Percentiles rank a stretch among this genome's conserved stretches.
phyloP scores from a whole-genome alignment of 306 rosid species.

The Citrullus amarus region DNA sequence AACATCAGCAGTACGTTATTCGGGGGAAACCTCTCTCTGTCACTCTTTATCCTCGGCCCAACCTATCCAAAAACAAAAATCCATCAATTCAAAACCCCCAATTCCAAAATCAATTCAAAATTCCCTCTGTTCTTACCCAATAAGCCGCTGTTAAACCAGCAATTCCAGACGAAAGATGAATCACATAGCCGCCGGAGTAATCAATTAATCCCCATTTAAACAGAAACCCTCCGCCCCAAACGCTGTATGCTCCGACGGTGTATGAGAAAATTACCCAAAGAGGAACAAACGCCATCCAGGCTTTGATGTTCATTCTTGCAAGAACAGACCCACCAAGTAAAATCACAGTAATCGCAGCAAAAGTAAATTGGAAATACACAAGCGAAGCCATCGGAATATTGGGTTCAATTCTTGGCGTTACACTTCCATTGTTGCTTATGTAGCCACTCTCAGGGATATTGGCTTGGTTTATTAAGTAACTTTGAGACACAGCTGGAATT shows the following conservation, averaged over 20 bases:
- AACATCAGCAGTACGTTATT: slow-evolving; percentile 80
- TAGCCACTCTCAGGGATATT: slow-evolving; percentile 34
- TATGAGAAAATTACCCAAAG: slow-evolving; percentile 76
- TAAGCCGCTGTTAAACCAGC: slow-evolving; percentile 83
- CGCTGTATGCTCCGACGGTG: slow-evolving; percentile 75
- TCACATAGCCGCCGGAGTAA: slow-evolving; percentile 88
- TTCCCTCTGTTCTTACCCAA: slow-evolving; percentile 33
- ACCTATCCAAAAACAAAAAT: slow-evolving; percentile 22
- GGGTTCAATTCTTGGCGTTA: slow-evolving; percentile 18
- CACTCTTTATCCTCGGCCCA: slow-evolving; percentile 77
- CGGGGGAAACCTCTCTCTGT: slow-evolving; percentile 84
- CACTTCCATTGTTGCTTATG: neutral
- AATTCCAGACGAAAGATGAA: slow-evolving; percentile 79
- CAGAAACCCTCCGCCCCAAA: slow-evolving; percentile 91
- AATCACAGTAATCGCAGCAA: slow-evolving; percentile 72
- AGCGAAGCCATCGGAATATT: slow-evolving; percentile 65
- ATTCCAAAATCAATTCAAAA: neutral
- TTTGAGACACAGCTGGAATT: slow-evolving; percentile 48
- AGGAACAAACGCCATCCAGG: slow-evolving; percentile 97
- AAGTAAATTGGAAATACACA: slow-evolving; percentile 74
- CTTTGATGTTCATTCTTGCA: slow-evolving; percentile 77
- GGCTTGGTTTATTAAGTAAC: slow-evolving; percentile 32
- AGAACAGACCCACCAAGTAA: slow-evolving; percentile 77
- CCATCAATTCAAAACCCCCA: neutral
- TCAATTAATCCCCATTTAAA: slow-evolving; percentile 83